Evolutionary conservation across 208 protist species (phyloP).

Genomic region (Naegleria fowleri): DNA sequence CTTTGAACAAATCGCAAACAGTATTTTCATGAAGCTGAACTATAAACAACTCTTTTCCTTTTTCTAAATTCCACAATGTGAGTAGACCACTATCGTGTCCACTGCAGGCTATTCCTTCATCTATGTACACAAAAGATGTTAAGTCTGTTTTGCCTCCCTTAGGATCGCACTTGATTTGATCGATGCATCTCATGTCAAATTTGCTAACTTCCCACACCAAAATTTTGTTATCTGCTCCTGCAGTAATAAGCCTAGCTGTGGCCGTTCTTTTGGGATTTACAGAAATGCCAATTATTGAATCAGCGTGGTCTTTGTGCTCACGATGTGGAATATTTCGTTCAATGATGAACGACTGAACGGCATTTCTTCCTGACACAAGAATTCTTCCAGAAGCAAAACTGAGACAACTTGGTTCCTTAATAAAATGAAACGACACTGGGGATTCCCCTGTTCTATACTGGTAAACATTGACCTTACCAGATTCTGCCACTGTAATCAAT

Average conservation of each 20-base stretch:
- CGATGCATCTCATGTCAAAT: background rate
- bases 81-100: background rate
- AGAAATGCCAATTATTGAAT: background rate
- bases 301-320: background rate
- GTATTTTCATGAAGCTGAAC: background rate
- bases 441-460: background rate
- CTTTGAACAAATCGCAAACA: background rate
- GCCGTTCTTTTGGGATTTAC: background rate
- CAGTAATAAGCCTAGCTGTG: background rate
- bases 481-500: background rate
- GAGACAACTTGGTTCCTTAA: background rate
- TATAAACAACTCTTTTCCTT: background rate
- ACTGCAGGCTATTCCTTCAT: background rate
- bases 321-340: background rate
- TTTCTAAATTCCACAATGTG: constrained; percentile 2
- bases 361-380: background rate
- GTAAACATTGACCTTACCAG: background rate
- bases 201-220: background rate
- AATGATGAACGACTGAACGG: background rate
- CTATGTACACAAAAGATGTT: background rate
- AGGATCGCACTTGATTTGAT: background rate
- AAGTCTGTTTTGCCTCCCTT: background rate
- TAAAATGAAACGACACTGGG: background rate
- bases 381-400: background rate
- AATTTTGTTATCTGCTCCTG: constrained; percentile 5